Evolutionary conservation across 306 rosid genomes (phyloP).

Genomic region (Rosa multiflora): DNA sequence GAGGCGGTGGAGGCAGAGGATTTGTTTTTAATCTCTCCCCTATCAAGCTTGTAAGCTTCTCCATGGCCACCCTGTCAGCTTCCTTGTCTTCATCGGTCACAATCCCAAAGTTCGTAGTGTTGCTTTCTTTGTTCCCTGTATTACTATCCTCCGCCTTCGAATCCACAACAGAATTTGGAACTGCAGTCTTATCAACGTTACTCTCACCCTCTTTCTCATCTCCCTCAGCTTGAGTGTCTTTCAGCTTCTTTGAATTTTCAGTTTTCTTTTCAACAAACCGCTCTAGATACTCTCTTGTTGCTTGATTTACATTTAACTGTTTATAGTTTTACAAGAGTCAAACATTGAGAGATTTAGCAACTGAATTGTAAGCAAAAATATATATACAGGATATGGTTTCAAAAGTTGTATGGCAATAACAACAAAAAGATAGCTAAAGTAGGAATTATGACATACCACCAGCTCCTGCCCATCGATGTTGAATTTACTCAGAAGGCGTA

Average conservation of each 20-base stretch:
- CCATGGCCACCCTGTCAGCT: slow-evolving; percentile 63
- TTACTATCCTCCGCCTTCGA: slow-evolving; percentile 58
- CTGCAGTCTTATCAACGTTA: slow-evolving; percentile 47
- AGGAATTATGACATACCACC: slow-evolving; percentile 52
- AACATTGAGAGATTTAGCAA: slow-evolving; percentile 12
- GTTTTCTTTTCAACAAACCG: slow-evolving; percentile 64
- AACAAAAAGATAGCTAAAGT: neutral
- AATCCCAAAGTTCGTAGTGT: slow-evolving; percentile 58
- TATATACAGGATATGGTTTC: neutral
- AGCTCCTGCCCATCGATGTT: slow-evolving; percentile 94
- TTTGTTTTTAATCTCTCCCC: slow-evolving; percentile 87
- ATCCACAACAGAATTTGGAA: slow-evolving; percentile 42
- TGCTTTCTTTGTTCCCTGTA: slow-evolving; percentile 62
- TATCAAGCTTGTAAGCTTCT: slow-evolving; percentile 68
- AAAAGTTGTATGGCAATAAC: neutral
- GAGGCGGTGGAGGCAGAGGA: slow-evolving; percentile 81
- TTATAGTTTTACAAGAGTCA: slow-evolving; percentile 24
- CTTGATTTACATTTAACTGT: slow-evolving; percentile 76
- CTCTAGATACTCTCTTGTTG: slow-evolving; percentile 65
- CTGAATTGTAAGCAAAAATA: neutral
- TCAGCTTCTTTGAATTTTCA: slow-evolving; percentile 59
- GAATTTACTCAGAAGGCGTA: slow-evolving; percentile 80
- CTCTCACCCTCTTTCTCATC: slow-evolving; percentile 51
- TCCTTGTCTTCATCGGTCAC: slow-evolving; percentile 89
- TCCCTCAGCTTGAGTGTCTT: slow-evolving; percentile 48